Evolutionary conservation across 2,329 filamentous ascomycete species (phyloP), one percentile per base, ranked within the genome.

Genomic region (Amylocarpus encephaloides): DNA sequence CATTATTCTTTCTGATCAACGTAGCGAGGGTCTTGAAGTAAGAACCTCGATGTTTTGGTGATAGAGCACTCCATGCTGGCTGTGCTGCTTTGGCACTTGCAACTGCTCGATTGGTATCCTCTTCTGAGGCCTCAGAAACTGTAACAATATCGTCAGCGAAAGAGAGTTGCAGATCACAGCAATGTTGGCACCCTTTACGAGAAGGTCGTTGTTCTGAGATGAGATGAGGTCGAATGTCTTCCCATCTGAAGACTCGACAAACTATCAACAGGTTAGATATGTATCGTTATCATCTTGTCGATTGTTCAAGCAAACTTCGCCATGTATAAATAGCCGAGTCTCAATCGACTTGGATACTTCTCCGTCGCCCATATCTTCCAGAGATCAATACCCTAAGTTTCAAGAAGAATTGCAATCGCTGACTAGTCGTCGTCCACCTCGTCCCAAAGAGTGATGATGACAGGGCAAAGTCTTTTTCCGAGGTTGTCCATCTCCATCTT

Each of bases 241-340:
- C 13, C 66, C 64, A 57, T 71, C 67, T 12, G 71, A 75, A 1
- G 73, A 68, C n/a, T 68, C 64, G 26, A 71, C 67, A 56, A 75
- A 73, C 70, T 64, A 5, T 41, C 33, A 10, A 30, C n/a, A 44
- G n/a, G 18, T 18, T 26, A 40, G 16, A 15, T 15, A 16, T 33
- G 7, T 26, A 13, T 22, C 15, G 33, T 18, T 36, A 19, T 12
- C 16, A 34, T 39, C 13, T 9, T 35, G 6, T 49, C 15, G 13
- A 42, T 12, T 3, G 1, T 19, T 43, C 4, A 45, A n/a, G 50
- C 55, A 6, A n/a, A 73, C 72, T 64, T 73, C 66, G 59, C 74
- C 73, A 59, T 77, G 73, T 62, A 77, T 76, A 57, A 76, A 74
- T 46, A 77, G 66, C 19, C 68, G 16, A 45, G 53, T 50, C 51